A percentile compares a stretch with the other conserved stretches of the same genome.
Evolutionary conservation across 345 rosid genomes (phyloP).

Genomic region (Corymbia maculata): DNA sequence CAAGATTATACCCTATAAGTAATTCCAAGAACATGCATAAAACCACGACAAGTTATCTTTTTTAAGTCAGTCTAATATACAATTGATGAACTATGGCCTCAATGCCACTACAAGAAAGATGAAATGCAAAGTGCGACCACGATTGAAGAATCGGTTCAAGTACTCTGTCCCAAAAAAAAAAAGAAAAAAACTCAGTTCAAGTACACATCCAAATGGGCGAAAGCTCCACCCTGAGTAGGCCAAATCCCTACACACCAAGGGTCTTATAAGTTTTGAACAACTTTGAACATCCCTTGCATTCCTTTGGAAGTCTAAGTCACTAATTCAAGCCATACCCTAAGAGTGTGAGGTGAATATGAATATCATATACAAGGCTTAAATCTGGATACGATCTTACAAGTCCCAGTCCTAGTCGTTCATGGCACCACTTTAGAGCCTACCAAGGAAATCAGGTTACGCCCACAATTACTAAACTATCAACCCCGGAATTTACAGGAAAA

Average conservation of each 20-base stretch:
- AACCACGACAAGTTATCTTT: not conserved
- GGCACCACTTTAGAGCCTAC: not conserved
- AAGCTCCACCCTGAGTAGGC: not conserved
- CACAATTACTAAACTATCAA: not conserved
- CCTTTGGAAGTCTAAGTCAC: not conserved
- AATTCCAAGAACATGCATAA: not conserved
- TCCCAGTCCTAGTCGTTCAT: not conserved
- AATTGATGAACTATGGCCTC: not conserved
- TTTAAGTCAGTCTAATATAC: not conserved
- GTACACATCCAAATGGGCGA: not conserved
- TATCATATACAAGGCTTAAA: not conserved
- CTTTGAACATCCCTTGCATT: not conserved
- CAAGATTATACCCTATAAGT: not conserved
- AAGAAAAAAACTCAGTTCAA: not conserved
- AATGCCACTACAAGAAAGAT: not conserved
- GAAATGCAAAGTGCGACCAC: not conserved
- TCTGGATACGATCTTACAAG: not conserved
- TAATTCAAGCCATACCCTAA: not conserved
- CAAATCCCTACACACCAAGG: not conserved
- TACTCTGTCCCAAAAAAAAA: not conserved
- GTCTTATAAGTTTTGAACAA: not conserved
- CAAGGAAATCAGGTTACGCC: not conserved
- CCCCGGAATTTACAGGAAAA: not conserved
- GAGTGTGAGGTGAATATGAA: not conserved
- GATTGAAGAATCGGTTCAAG: not conserved